Evolutionary conservation across 1,284 basidiomycete genomes (phyloP), one percentile per base, ranked within the genome.

Genomic region (Termitomyces sp.): DNA sequence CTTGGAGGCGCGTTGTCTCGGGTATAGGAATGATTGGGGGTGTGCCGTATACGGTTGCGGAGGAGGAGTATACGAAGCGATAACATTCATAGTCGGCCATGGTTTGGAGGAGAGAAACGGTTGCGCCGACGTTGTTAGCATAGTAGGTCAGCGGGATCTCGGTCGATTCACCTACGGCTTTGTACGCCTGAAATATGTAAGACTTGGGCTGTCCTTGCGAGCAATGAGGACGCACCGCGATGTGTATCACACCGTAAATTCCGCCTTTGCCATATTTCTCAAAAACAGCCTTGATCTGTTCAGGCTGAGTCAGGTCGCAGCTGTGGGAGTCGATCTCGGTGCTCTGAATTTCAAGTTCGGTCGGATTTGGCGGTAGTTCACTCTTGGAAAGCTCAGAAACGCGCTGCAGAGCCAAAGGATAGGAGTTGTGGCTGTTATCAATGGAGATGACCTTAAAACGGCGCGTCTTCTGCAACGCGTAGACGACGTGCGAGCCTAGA

Each of bases 31-130:
- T 92, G 55, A 77, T 76, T 45, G 91, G 87, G 7, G 97, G 97
- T 2, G 87, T 94, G 57, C 97, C 97, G 69, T 99, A 99, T 34
- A 99, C 97, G n/a, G 97, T 99, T 1, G 97, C 97, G 24, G 94
- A 97, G 10, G 95, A 98, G 1, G 94, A 98, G 77, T 98, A 99
- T 59, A 99, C 95, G 60, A 99, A 78, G 57, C 92, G 83, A 58
- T 82, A 80, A 75, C 88, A 92, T 56, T 87, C 85, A 70, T 86
- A 91, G 59, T 90, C 88, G 54, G 80, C 78, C 94, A 98, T 98
- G 61, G 82, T 75, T 76, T 94, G 84, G 47, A 96, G 78, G 19
- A 97, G 82, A 45, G 80, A 84, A 58, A 96, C 73, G 2, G 93
- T 94, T 9, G 92, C 94, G 36, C 80, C 73, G 56, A 98, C 93